Conservation (phyloP, 768 basidiomycete genomes). For the Nidularia pulvinata region DNA sequence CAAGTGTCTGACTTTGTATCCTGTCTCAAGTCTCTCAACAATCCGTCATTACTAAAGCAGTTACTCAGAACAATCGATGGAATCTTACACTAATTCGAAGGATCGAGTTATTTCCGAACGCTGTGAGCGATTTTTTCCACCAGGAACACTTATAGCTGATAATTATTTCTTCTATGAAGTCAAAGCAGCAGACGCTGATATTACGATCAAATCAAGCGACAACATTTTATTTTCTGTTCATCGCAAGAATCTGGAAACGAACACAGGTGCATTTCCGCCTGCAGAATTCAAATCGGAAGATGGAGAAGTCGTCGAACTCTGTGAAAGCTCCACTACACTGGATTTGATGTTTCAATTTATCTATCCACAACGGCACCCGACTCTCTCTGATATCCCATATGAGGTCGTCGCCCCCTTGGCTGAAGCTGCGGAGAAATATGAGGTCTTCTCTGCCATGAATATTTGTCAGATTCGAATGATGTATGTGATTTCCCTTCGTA, state of each 20-base stretch:
- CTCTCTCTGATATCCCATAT: slow-evolving; percentile 11
- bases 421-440: slow-evolving; percentile 24
- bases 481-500: background rate
- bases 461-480: slow-evolving; percentile 7
- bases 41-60: no score
- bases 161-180: background rate
- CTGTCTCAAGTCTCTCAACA: no score
- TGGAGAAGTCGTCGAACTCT: slow-evolving; percentile 19
- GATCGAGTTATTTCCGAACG: no score
- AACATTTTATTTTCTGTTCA: slow-evolving; percentile 19
- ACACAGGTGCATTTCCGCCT: slow-evolving; percentile 22
- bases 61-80: no score
- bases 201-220: slow-evolving; percentile 23
- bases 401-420: slow-evolving; percentile 12
- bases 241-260: slow-evolving; percentile 20
- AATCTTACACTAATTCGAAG: no score
- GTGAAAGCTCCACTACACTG: slow-evolving; percentile 14
- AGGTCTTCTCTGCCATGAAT: slow-evolving; percentile 21
- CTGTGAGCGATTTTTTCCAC: no score
- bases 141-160: no score
- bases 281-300: slow-evolving; percentile 13
- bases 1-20: no score
- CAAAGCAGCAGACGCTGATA: slow-evolving; percentile 16
- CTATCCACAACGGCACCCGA: slow-evolving; percentile 18
- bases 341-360: slow-evolving; percentile 24